Base-by-base conservation (phyloP, 257 asterid genomes). In the Paulownia fortunei region DNA sequence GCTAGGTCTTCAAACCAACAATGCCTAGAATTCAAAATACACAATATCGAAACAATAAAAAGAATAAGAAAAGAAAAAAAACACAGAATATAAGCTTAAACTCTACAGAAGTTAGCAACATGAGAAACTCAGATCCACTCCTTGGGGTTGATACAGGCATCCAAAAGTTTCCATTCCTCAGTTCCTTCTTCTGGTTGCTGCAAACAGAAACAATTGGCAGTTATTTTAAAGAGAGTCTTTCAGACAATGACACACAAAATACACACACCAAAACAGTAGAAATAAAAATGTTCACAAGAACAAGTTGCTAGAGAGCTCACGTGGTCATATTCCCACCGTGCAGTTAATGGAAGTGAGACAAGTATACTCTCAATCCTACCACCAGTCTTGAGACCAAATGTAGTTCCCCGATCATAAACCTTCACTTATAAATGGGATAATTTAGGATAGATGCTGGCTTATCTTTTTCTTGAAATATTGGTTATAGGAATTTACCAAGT, bases 301-400 rank as follows among this genome's bases (percentile, higher is more conserved):
- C 65, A 55, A 61, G 52, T 39, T 74, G 62, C 62, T 56, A 47
- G 60, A 64, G 76, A 46, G 78, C 92, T 90, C 86, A 96, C 99
- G 59, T 96, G 98, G 82, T 92, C 89, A 46, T 95, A 95, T 81
- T 95, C 99, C 97, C 98, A 95, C 9, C 99, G 97, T 3, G 97
- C 93, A 72, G 95, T 84, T 34, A 95, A 87, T 47, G 99, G 99
- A 81, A 95, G 98, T 49, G 99, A 95, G 73, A 95, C 98, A 16
- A 95, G 99, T 79, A 96, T 96, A 78, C 99, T 96, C 91, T 96
- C 99, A 36, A 96, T 96, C 88, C 99, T 88, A 63, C 99, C 99
- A 49, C 99, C 99, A 54, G 99, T 96, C 84, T 96, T 96, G 70
- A 96, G 97, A 73, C 99, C 99, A 84, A 95, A 95, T 77, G 99